Conservation (phyloP, 2,329 filamentous ascomycete genomes). For the Aspergillus awamori region DNA sequence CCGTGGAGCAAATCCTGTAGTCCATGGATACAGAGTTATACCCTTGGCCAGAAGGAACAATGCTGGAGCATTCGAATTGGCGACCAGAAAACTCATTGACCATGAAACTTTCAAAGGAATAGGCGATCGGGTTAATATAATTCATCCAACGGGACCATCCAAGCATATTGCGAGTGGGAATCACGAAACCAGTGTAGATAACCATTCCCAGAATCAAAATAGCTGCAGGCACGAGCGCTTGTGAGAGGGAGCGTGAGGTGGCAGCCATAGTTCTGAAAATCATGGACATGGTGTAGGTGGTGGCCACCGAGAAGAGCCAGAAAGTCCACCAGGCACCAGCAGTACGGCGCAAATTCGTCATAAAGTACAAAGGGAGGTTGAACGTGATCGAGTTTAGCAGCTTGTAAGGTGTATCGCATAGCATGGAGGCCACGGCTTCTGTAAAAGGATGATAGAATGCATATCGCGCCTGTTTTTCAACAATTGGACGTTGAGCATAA, state of each 20-base stretch:
- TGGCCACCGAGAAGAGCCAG: constrained; percentile 70
- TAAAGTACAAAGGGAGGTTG: constrained; percentile 79
- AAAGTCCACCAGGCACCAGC: constrained; percentile 81
- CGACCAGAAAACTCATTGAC: constrained; percentile 75
- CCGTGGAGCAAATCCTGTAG: constrained; percentile 57
- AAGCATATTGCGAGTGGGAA: constrained; percentile 62
- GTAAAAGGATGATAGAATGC: constrained; percentile 23
- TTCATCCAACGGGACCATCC: constrained; percentile 79
- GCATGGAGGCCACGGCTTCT: constrained; percentile 5
- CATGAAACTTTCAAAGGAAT: constrained; percentile 77
- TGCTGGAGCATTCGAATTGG: constrained; percentile 54
- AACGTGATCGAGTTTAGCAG: constrained; percentile 71
- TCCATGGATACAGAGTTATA: constrained; percentile 39
- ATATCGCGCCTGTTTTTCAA: constrained; percentile 22
- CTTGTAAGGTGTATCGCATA: constrained; percentile 67
- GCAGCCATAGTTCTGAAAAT: constrained; percentile 79
- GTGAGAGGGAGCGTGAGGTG: constrained; percentile 64
- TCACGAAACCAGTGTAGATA: constrained; percentile 51
- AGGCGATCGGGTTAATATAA: constrained; percentile 74
- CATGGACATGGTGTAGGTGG: constrained; percentile 76
- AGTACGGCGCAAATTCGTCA: constrained; percentile 74
- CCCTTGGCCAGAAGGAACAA: constrained; percentile 44
- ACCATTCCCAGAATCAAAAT: constrained; percentile 43
- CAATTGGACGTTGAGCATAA: constrained; percentile 19
- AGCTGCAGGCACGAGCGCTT: constrained; percentile 57